phyloP scores from a whole-genome alignment of 345 rosid species.

The Corchorus capsularis region DNA sequence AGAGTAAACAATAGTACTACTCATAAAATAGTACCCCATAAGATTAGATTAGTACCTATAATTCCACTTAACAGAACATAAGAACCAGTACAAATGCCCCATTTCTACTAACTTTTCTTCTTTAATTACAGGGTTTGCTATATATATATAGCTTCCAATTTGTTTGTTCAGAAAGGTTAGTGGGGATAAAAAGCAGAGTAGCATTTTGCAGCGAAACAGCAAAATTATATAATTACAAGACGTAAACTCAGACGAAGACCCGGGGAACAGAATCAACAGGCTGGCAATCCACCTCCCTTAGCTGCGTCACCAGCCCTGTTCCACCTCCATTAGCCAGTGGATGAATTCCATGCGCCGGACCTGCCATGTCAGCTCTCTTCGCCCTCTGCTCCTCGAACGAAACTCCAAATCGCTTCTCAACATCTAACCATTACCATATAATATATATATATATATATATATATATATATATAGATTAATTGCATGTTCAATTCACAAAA shows the following conservation, averaged over 20 bases:
- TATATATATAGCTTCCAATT: neutral
- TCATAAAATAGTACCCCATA: too few species aligned
- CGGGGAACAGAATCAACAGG: slow-evolving; percentile 52
- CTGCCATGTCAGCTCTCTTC: slow-evolving; percentile 57
- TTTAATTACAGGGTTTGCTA: neutral
- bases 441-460: too few species aligned
- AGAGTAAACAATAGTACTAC: too few species aligned
- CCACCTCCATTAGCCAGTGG: slow-evolving; percentile 72
- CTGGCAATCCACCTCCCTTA: slow-evolving; percentile 62
- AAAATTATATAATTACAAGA: neutral
- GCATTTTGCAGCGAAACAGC: neutral
- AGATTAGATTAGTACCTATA: too few species aligned
- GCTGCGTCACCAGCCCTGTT: slow-evolving; percentile 45
- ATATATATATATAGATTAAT: too few species aligned
- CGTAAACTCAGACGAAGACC: slow-evolving; percentile 47
- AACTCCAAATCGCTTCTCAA: slow-evolving; percentile 48
- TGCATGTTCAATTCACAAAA: neutral
- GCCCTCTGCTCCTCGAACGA: slow-evolving; percentile 54
- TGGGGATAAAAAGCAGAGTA: neutral
- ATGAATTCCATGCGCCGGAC: slow-evolving; percentile 66
- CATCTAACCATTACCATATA: slow-evolving; percentile 44
- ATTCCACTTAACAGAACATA: too few species aligned
- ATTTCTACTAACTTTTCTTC: neutral
- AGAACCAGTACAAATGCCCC: neutral
- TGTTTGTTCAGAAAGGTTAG: neutral